Base-by-base conservation (phyloP, 1,284 basidiomycete genomes). In the Rhodotorula mucilaginosa region DNA sequence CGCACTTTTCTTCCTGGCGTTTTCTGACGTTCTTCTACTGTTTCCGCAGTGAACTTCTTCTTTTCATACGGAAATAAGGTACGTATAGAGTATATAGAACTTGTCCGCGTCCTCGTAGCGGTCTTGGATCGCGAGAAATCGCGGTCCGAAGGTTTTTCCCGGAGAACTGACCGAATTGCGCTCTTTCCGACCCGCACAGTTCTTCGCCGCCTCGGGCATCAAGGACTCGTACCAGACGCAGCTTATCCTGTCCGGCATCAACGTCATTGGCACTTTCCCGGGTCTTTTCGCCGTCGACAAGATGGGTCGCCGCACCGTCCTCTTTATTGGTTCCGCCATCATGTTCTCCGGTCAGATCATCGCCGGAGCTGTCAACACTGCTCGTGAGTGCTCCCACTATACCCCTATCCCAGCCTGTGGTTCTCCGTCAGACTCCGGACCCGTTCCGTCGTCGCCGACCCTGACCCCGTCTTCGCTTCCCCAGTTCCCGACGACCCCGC, bases 291-390 rank as follows among this genome's bases (percentile, higher is more conserved):
- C 79, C 56, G 81, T 83, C 59, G 84, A 85, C 78, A 77, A 80
- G 61, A 72, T 80, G 61, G 84, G 84, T 58, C 81, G 84, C 46
- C 81, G 84, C 64, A 79, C 81, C 19, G 80, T 84, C 49, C 82
- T 85, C 54, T 80, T 85, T 74, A 76, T 75, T 66, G 84, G 84
- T 64, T 82, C 80, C 81, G 44, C 51, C 21, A 61, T 52, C 73
- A 80, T 83, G 80, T 83, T 82, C 69, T 71, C 78, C 62, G 83
- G 83, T 15, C 82, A 84, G 63, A 81, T 85, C 71, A 81, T 84
- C 66, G 81, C 82, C 34, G 82, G 84, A 52, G 77, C 83, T 62
- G 80, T 81, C 64, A 56, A 56, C 54, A 56, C 54, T 56, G 54
- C 54, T 29, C 54, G 54, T 56, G 13, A 56, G 54, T 56, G 2